Conservation (phyloP, 768 basidiomycete species). For the Kwoniella mangroviensis region DNA sequence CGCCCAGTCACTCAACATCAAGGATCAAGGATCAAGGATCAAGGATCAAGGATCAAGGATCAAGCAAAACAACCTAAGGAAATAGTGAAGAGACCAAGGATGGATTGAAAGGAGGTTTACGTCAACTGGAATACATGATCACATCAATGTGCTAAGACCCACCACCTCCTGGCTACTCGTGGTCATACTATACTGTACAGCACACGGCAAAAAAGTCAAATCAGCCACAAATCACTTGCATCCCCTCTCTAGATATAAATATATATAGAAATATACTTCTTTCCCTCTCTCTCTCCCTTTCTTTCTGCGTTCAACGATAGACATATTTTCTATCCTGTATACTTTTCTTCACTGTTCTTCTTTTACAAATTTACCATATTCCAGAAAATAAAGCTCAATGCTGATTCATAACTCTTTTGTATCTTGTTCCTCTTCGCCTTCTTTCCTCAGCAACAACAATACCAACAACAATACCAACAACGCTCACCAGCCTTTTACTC, state of each 20-base stretch:
- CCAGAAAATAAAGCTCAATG: conserved; percentile 8
- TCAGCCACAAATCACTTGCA: conserved; percentile 8
- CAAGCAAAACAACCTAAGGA: not conserved
- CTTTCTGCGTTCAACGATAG: not conserved
- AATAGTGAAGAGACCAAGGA: not conserved
- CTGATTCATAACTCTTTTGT: conserved; percentile 4
- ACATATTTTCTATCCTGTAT: not conserved
- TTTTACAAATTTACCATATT: not conserved
- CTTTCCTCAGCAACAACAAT: not conserved
- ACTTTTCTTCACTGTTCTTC: not conserved
- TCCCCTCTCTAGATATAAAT: not conserved
- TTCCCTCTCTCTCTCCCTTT: not conserved
- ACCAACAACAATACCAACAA: not conserved
- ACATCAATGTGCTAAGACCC: not conserved
- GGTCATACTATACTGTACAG: not conserved
- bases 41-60: not conserved
- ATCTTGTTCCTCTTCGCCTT: not conserved
- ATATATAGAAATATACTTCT: too few relatives aligned
- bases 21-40: not conserved
- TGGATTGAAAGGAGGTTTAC: conserved; percentile 13
- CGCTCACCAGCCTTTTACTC: not conserved
- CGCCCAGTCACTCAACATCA: not conserved
- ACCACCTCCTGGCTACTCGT: not conserved
- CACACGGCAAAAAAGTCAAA: not conserved
- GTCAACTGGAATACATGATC: not conserved